A percentile compares a stretch with the other conserved stretches of the same genome.
Conservation (phyloP, 179 eudicot species). For the Gypsophila paniculata region DNA sequence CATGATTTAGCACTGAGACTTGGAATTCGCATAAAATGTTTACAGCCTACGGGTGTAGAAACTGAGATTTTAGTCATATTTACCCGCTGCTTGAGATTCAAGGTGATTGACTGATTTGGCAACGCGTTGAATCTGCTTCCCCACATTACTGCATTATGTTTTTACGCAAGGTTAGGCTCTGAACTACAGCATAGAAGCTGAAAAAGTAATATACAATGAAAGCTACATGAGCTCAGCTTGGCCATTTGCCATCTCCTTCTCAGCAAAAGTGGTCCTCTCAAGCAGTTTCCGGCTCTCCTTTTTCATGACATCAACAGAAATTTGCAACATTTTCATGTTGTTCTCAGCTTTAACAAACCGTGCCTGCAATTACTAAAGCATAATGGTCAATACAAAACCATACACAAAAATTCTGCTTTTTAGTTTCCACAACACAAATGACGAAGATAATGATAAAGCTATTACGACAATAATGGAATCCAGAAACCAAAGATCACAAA, state of each 20-base stretch:
- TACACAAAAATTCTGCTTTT: not conserved
- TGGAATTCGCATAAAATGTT: not conserved
- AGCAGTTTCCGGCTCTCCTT: conserved; percentile 79
- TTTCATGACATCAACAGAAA: conserved; percentile 83
- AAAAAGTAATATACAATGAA: not conserved
- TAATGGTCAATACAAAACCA: conserved; percentile 10
- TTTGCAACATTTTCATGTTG: conserved; percentile 53
- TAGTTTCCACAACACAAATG: not conserved
- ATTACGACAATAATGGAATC: not conserved
- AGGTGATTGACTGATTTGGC: conserved; percentile 59
- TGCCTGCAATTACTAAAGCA: conserved; percentile 47
- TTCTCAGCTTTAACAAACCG: conserved; percentile 68
- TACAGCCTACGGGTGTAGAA: not conserved
- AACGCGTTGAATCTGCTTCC: conserved; percentile 51
- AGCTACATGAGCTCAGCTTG: conserved; percentile 57
- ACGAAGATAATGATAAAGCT: not conserved
- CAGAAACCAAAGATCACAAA: not conserved
- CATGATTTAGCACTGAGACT: not conserved
- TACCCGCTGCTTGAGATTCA: conserved; percentile 75
- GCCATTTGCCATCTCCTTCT: conserved; percentile 76
- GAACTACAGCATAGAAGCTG: not conserved
- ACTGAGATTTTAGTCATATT: not conserved
- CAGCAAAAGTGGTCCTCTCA: conserved; percentile 85
- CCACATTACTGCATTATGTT: conserved; percentile 49
- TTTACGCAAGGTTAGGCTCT: conserved; percentile 1